Base-by-base conservation (phyloP, 805 yeast species). In the Diddensiella santjacobensis region DNA sequence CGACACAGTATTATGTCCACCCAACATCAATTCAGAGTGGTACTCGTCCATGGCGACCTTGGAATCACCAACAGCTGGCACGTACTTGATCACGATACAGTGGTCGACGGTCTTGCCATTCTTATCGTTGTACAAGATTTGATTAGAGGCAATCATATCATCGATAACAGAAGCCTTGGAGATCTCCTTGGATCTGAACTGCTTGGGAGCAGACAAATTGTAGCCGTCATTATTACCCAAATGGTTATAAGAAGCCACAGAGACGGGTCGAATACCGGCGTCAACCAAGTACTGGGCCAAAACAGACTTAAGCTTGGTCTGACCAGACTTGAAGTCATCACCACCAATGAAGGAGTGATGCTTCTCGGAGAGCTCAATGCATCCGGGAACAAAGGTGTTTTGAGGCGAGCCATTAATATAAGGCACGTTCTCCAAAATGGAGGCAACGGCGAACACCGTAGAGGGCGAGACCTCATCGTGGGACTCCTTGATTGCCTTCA, bases 11-110 rank as follows among this genome's bases (percentile, higher is more conserved):
- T 90, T 91, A 72, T 90, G 96, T 40, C 98, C 98, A 53, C 98
- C 98, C 60, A 90, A 78, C 97, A 90, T 91, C 65, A 90, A 81
- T 71, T 90, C 97, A 48, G 95, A 84, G 73, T 91, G 88, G 73
- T 90, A 90, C 72, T 91, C 97, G 69, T 90, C 98, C 97, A 90
- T 91, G 45, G 98, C 98, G 55, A 90, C 96, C 74, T 90, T 90
- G 56, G 93, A 83, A 70, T 90, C 98, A 33, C 96, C 96, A 42
- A 90, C 97, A 5, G 97, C 96, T 48, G 87, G 85, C 65, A 91
- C 72, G 69, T 90, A 89, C 72, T 90, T 90, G 74, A 90, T 90
- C 52, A 90, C 97, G 67, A 90, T 90, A 71, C 95, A 85, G 69
- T 90, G 98, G 63, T 90, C 97, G 53, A 91, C 84, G 53, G 75